Base-by-base conservation (phyloP, 1,284 basidiomycete species). In the Porogramme epimiltina region DNA sequence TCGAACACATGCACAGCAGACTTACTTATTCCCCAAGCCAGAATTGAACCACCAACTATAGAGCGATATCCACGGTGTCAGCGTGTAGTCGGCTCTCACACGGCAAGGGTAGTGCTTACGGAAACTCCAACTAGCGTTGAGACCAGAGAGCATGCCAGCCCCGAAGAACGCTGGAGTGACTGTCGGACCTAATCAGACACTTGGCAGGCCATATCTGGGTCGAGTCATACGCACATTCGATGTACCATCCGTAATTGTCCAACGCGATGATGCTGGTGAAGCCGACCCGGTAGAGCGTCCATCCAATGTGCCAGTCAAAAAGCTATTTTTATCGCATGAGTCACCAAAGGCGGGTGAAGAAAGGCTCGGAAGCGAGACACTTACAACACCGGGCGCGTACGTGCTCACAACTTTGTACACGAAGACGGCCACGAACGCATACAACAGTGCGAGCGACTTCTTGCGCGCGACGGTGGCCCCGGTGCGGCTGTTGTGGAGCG, bases 111-210 rank as follows among this genome's bases (percentile, higher is more conserved):
- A 3, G 5, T 15, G 66, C 75, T 51, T 58, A 80, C 80, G 72
- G 74, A 86, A 87, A 61, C 82, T 83, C 73, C 77, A 82, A 42
- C 79, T 82, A 3, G 84, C 79, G 56, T 86, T 87, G 60, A 85
- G 67, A 43, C 84, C 85, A 52, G 77, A 79, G 42, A 87, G 74
- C 78, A 85, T 82, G 42, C 86, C 86, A 47, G 79, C 82, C 54
- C 83, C 84, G 55, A 82, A 76, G 73, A 87, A 88, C 10, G 85
- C 85, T 28, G 84, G 84, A 0, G 82, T 87, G 60, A 81, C 76
- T 76, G 63, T 6, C 19, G 3, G 19, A 38, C 37, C 9, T 6
- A 13, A n/a, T 36, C n/a, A 40, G 28, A 25, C 13, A 33, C 3
- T 13, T 36, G 53, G 49, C 59, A 59, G 62, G 34, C 18, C 47